These are phyloP conservation scores for Aureobasidium sp. DNA, from an alignment of 2,329 filamentous ascomycete genomes.

Conservation along the genomic window DNA sequence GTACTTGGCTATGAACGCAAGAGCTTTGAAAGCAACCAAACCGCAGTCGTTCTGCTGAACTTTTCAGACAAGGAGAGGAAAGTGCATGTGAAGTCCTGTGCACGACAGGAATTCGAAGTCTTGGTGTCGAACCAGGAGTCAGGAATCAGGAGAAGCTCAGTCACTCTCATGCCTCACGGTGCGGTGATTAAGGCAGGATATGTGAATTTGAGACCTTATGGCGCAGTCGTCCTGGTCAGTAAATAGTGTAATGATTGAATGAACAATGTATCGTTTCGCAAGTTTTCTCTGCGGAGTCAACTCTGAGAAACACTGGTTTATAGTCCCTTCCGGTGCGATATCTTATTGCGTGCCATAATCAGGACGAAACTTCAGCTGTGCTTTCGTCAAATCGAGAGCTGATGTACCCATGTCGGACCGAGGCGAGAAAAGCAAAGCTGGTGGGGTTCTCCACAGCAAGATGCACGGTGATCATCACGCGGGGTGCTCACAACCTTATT, in stretches of 20 bases:
- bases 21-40: slow-evolving; percentile 27
- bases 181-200: slow-evolving; percentile 18
- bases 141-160: slow-evolving; percentile 12
- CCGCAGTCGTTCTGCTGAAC: slow-evolving; percentile 25
- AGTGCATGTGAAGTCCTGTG: slow-evolving; percentile 12
- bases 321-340: too few species aligned
- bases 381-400: too few species aligned
- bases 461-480: too few species aligned
- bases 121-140: slow-evolving; percentile 20
- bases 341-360: too few species aligned
- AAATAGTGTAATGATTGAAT: background rate
- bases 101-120: slow-evolving; percentile 17
- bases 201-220: slow-evolving; percentile 18
- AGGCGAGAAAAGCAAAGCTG: too few species aligned
- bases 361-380: too few species aligned
- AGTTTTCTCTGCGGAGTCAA: too few species aligned
- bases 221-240: slow-evolving; percentile 15
- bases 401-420: too few species aligned
- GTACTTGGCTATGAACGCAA: slow-evolving; percentile 29
- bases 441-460: too few species aligned
- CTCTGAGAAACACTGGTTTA: too few species aligned
- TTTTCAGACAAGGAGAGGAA: slow-evolving; percentile 37
- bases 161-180: slow-evolving; percentile 19
- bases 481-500: too few species aligned
- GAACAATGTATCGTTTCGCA: too few species aligned